Percentiles rank a stretch among this genome's conserved stretches.
These are phyloP conservation scores for Didymella keratinophila DNA, from an alignment of 2,329 filamentous ascomycete genomes.

Conservation along the genomic window DNA sequence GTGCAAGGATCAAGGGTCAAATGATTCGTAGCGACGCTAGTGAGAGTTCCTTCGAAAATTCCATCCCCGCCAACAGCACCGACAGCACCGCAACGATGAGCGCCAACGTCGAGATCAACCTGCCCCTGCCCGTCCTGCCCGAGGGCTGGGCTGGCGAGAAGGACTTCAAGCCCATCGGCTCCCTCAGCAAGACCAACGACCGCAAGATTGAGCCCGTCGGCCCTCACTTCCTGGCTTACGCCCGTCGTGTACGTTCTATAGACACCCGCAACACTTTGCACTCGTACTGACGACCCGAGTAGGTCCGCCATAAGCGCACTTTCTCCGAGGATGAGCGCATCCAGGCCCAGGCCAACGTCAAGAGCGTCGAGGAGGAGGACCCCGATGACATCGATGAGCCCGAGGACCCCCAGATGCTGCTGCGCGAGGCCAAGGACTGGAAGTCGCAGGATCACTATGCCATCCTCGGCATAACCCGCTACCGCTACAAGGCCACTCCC, in stretches of 20 bases:
- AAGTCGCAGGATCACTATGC: slow-evolving; percentile 99
- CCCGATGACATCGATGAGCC: slow-evolving; percentile 90
- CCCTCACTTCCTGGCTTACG: slow-evolving; percentile 96
- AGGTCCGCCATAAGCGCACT: slow-evolving; percentile 90
- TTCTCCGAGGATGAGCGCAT: slow-evolving; percentile 99
- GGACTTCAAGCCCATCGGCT: slow-evolving; percentile 85
- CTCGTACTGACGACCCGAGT: slow-evolving; percentile 29
- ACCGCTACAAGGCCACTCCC: slow-evolving; percentile 90
- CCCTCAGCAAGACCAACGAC: slow-evolving; percentile 78
- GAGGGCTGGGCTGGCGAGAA: slow-evolving; percentile 86
- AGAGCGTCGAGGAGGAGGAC: slow-evolving; percentile 93
- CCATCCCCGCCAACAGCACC: slow-evolving; percentile 12
- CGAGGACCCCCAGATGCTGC: slow-evolving; percentile 91
- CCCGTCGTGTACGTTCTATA: slow-evolving; percentile 75
- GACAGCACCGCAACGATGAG: slow-evolving; percentile 58
- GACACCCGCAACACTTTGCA: background rate
- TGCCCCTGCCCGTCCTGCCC: slow-evolving; percentile 77
- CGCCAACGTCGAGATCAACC: slow-evolving; percentile 67
- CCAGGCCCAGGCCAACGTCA: slow-evolving; percentile 91
- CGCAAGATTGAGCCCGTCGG: slow-evolving; percentile 95
- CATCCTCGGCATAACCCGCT: slow-evolving; percentile 89
- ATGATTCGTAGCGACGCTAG: background rate
- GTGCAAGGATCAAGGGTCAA: background rate
- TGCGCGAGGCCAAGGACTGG: slow-evolving; percentile 98
- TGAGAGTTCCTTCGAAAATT: slow-evolving; percentile 9